These are phyloP conservation scores for Lasiosphaeria ovina DNA, from an alignment of 495 filamentous ascomycete genomes.

Conservation along the genomic window DNA sequence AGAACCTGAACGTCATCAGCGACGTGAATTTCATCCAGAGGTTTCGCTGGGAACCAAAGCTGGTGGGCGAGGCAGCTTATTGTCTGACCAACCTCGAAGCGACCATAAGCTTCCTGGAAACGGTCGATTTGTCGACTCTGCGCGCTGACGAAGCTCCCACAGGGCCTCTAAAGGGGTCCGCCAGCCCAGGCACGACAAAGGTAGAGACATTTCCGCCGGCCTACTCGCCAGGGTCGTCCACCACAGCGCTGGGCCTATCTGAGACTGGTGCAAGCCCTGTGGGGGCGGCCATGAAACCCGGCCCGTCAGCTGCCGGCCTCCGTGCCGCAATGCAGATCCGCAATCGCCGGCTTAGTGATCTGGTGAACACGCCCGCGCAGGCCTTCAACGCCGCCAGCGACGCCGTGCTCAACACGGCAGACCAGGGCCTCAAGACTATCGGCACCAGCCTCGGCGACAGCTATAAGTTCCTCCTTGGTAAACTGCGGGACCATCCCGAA, in stretches of 20 bases:
- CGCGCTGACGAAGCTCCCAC: conserved; percentile 72
- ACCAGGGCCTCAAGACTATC: conserved; percentile 87
- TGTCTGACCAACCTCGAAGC: conserved; percentile 96
- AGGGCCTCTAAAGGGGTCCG: conserved; percentile 58
- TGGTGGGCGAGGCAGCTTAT: conserved; percentile 92
- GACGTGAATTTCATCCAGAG: conserved; percentile 92
- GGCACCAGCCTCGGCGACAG: conserved; percentile 82
- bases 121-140: conserved; percentile 89
- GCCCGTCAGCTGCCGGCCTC: conserved; percentile 37
- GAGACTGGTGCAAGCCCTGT: conserved; percentile 24
- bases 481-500: conserved; percentile 66
- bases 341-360: conserved; percentile 68
- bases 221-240: conserved; percentile 36
- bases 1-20: conserved; percentile 85
- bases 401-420: conserved; percentile 79
- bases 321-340: conserved; percentile 45
- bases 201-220: conserved; percentile 51
- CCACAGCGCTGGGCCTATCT: conserved; percentile 1
- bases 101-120: conserved; percentile 93
- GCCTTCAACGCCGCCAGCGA: conserved; percentile 80
- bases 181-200: conserved; percentile 48
- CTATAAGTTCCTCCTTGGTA: conserved; percentile 91
- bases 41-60: conserved; percentile 80
- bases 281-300: conserved; percentile 37
- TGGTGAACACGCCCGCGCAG: conserved; percentile 78